Percentiles rank a stretch among this genome's conserved stretches.
Evolutionary conservation across 176 grass and related monocot genomes (phyloP).

Genomic region (Cenchrus fungigraminus): DNA sequence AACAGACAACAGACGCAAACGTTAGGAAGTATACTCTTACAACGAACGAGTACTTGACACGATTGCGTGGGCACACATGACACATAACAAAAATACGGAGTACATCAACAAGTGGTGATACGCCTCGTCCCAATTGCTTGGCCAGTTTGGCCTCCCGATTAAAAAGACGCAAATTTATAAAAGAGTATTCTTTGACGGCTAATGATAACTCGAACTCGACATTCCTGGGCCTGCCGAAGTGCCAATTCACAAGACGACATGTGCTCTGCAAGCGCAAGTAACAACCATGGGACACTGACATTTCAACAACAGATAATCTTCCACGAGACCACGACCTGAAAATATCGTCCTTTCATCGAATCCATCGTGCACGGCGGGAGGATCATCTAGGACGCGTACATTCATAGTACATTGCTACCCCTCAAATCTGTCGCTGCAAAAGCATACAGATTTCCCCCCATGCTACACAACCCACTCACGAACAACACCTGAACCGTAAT

Average conservation of each 20-base stretch:
- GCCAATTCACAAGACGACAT: too few species aligned
- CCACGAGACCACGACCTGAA: background rate
- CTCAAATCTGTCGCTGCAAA: conserved; percentile 41
- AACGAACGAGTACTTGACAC: background rate
- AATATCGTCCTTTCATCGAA: conserved; percentile 47
- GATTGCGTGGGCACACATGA: background rate
- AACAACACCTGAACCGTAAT: conserved; percentile 26
- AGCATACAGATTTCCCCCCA: conserved; percentile 25
- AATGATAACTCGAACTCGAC: too few species aligned
- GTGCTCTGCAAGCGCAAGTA: too few species aligned
- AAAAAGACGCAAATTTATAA: too few species aligned
- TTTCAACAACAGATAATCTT: background rate
- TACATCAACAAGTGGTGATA: background rate
- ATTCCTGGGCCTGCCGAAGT: too few species aligned
- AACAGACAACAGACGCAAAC: background rate
- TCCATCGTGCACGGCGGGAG: conserved; percentile 35
- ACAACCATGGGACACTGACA: background rate
- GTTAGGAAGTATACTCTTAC: background rate
- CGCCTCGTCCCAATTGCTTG: background rate
- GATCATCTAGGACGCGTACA: conserved; percentile 34
- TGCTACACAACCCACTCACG: conserved; percentile 13
- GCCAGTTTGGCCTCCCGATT: background rate
- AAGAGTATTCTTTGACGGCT: too few species aligned
- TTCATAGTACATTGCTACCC: background rate
- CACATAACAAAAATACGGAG: too few species aligned